Conservation (phyloP, 2,329 filamentous ascomycete species). For the Aspergillus sp. region DNA sequence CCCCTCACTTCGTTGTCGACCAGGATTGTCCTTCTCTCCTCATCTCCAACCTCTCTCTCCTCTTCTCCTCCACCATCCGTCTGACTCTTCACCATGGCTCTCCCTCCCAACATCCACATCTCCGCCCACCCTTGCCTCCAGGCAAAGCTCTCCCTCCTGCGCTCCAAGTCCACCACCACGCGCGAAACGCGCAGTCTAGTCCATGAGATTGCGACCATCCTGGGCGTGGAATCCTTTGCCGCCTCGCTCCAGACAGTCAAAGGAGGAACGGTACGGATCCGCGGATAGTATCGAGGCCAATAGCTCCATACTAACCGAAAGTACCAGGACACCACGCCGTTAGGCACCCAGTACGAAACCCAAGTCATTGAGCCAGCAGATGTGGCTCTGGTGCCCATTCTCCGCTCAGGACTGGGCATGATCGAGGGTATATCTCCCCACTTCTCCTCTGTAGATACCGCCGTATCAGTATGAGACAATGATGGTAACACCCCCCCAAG, state of each 20-base stretch:
- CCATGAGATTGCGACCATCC: constrained; percentile 80
- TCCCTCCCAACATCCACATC: constrained; percentile 65
- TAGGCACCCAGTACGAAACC: constrained; percentile 73
- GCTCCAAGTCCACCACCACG: constrained; percentile 67
- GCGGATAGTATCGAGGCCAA: not conserved
- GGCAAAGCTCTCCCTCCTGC: constrained; percentile 86
- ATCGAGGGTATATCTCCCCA: constrained; percentile 62
- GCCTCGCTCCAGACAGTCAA: constrained; percentile 57
- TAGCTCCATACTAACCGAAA: constrained; percentile 5
- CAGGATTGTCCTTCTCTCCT: not conserved
- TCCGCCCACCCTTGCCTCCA: constrained; percentile 82
- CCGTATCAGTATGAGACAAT: constrained; percentile 6
- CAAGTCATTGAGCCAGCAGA: constrained; percentile 62
- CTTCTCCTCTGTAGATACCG: not conserved
- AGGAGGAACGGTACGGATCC: constrained; percentile 64
- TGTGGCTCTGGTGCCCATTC: constrained; percentile 83
- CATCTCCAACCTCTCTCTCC: not conserved
- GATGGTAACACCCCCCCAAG: constrained; percentile 32
- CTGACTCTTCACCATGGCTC: constrained; percentile 22
- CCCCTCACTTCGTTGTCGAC: constrained; percentile 5
- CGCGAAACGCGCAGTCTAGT: constrained; percentile 78
- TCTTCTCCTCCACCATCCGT: constrained; percentile 2
- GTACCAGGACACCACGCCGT: constrained; percentile 69
- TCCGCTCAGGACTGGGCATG: constrained; percentile 91
- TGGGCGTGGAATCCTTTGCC: constrained; percentile 78